Evolutionary conservation across 2,329 filamentous ascomycete species (phyloP), one percentile per base, ranked within the genome.

Genomic region (Fusarium nematophilum): DNA sequence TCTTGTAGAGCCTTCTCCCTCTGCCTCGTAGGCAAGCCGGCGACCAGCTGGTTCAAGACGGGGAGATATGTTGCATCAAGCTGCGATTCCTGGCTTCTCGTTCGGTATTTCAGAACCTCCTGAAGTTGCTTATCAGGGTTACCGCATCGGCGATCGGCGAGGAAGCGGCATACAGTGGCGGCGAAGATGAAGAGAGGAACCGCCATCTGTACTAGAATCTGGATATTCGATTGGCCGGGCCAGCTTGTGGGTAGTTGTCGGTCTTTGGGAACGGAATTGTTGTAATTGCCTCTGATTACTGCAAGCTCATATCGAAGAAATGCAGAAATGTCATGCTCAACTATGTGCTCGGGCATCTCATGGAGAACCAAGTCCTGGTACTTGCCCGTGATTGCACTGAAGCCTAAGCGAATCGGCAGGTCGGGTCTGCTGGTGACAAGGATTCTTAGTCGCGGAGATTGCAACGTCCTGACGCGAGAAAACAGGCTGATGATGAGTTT

Each of bases 371-470:
- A 1, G 29, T 68, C 30, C 10, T 37, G 38, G 23, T 70, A 65
- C 0, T 15, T 17, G 1, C 66, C 69, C 3, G 61, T 11, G 5
- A 76, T 64, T 1, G 62, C 9, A 0, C 48, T 48, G 30, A 82
- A 80, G 0, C 75, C 72, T 10, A 76, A 61, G 0, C 74, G 72
- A 17, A 80, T 70, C 0, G 72, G 70, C 2, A 77, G 47, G 17
- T 81, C 75, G 0, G 78, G 79, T 9, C 79, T 68, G 36, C 78
- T 81, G 0, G 78, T 81, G 0, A 81, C 14, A 23, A 81, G 78
- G 1, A 75, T 49, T 45, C 69, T 44, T 2, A 60, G 3, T 3
- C 33, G 9, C 0, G 37, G n/a, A 0, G 14, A 8, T 1, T 25
- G 8, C 66, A 4, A 5, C 1, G 55, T 42, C 0, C n/a, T n/a